Evolutionary conservation across 805 yeast genomes (phyloP).

Genomic region (Candida sakaeoensis): DNA sequence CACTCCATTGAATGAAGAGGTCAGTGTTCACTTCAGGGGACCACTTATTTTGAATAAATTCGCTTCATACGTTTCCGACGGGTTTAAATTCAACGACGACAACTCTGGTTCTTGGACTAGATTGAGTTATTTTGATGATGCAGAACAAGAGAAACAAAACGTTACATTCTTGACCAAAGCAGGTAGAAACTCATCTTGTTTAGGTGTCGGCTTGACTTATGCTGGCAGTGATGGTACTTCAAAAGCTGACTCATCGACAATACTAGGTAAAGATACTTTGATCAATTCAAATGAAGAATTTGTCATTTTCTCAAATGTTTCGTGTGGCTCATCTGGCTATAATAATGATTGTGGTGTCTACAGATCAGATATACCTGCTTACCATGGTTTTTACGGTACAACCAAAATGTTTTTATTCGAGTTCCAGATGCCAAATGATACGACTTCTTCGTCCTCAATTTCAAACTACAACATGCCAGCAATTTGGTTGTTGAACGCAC

Average conservation of each 20-base stretch:
- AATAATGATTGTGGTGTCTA: slow-evolving; percentile 69
- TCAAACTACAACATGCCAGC: slow-evolving; percentile 64
- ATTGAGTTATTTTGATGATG: slow-evolving; percentile 55
- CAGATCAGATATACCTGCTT: slow-evolving; percentile 71
- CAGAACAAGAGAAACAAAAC: slow-evolving; percentile 48
- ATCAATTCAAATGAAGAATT: slow-evolving; percentile 58
- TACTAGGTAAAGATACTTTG: slow-evolving; percentile 46
- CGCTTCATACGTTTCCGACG: slow-evolving; percentile 53
- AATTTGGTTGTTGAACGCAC: slow-evolving; percentile 70
- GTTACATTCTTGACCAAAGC: slow-evolving; percentile 66
- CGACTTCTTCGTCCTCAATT: slow-evolving; percentile 22
- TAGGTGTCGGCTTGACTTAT: slow-evolving; percentile 65
- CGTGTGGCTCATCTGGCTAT: slow-evolving; percentile 55
- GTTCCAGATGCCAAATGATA: slow-evolving; percentile 63
- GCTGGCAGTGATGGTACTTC: slow-evolving; percentile 56
- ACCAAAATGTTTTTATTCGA: slow-evolving; percentile 72
- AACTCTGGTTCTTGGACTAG: slow-evolving; percentile 51
- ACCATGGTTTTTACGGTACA: slow-evolving; percentile 63
- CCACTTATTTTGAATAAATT: slow-evolving; percentile 60
- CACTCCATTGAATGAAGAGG: slow-evolving; percentile 64
- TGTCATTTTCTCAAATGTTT: slow-evolving; percentile 53
- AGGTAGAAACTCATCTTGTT: slow-evolving; percentile 57
- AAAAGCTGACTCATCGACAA: slow-evolving; percentile 42
- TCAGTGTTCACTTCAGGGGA: slow-evolving; percentile 78
- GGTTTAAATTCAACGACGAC: slow-evolving; percentile 32